Percentiles rank a stretch among this genome's conserved stretches.
These are phyloP conservation scores for Talaromyces thailandensis DNA, from an alignment of 495 filamentous ascomycete genomes.

Conservation along the genomic window DNA sequence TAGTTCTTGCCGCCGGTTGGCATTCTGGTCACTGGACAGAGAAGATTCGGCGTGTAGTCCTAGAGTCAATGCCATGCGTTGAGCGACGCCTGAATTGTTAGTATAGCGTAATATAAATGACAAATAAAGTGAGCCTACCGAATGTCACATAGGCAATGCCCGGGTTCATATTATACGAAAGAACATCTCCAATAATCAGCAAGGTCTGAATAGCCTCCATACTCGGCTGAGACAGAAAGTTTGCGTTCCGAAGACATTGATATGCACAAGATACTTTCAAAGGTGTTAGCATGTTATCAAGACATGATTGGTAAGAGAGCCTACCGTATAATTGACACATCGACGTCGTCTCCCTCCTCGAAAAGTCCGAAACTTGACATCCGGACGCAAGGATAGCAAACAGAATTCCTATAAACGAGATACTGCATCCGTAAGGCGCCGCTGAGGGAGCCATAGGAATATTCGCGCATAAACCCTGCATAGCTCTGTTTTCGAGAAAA, in stretches of 20 bases:
- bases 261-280: slow-evolving; percentile 49
- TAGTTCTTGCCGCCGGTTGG: slow-evolving; percentile 32
- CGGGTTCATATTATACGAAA: slow-evolving; percentile 60
- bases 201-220: slow-evolving; percentile 50
- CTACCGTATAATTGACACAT: slow-evolving; percentile 51
- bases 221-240: slow-evolving; percentile 50
- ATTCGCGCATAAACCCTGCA: slow-evolving; percentile 21
- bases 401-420: slow-evolving; percentile 60
- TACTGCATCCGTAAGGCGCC: slow-evolving; percentile 46
- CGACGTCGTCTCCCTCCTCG: slow-evolving; percentile 47
- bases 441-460: background rate
- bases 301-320: slow-evolving; percentile 2
- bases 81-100: slow-evolving; percentile 36
- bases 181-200: slow-evolving; percentile 48
- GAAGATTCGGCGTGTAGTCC: slow-evolving; percentile 47
- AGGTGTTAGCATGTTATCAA: background rate
- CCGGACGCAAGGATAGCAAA: slow-evolving; percentile 75
- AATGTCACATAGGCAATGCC: slow-evolving; percentile 50
- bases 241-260: slow-evolving; percentile 53
- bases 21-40: slow-evolving; percentile 30
- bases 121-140: slow-evolving; percentile 17
- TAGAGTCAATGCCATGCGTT: slow-evolving; percentile 48
- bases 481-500: slow-evolving; percentile 51
- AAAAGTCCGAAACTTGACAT: slow-evolving; percentile 68
- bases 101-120: background rate